Evolutionary conservation across 306 rosid species (phyloP), one percentile per base, ranked within the genome.

Genomic region (Abrus pulchellus): DNA sequence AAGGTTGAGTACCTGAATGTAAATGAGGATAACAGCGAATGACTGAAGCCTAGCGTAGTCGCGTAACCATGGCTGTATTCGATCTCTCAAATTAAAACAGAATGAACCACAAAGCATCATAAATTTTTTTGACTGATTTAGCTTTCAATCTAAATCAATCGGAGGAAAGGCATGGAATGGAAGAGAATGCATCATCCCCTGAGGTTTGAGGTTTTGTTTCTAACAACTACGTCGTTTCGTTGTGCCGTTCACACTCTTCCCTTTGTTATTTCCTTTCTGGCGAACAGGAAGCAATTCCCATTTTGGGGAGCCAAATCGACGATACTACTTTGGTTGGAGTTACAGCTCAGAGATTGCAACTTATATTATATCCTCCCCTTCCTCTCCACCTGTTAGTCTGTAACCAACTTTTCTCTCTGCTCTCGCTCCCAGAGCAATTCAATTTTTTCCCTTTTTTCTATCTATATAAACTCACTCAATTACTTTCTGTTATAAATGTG

Each of bases 41-140:
- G 88, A 93, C 38, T 92, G 99, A 54, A 94, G 95, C 76, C 91
- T 85, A 80, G 89, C 97, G 90, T 91, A 94, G 84, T 94, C 99
- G 83, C 97, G 97, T 41, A 89, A 40, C 92, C 92, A 92, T 77
- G 94, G 90, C 86, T 70, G 98, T 53, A 92, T 74, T 87, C 92
- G 94, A 86, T 87, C 93, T 61, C 89, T 78, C 73, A 92, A 61
- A 80, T 76, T 76, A 54, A 61, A 67, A 80, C 80, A 76, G 56
- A 52, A 84, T 20, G 91, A 81, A 64, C 80, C 72, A 82, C 98
- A 94, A 86, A 87, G 97, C 98, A 90, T 90, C 86, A 90, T 94
- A 86, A 40, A 67, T 54, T 12, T 32, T 65, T 80, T 3, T 64
- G 53, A 13, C 56, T 33, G 14, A 33, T 56, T 49, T 7, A 12